These are phyloP conservation scores for Yamadazyma pseudoaaseri DNA, from an alignment of 1,139 yeast species.

Conservation along the genomic window DNA sequence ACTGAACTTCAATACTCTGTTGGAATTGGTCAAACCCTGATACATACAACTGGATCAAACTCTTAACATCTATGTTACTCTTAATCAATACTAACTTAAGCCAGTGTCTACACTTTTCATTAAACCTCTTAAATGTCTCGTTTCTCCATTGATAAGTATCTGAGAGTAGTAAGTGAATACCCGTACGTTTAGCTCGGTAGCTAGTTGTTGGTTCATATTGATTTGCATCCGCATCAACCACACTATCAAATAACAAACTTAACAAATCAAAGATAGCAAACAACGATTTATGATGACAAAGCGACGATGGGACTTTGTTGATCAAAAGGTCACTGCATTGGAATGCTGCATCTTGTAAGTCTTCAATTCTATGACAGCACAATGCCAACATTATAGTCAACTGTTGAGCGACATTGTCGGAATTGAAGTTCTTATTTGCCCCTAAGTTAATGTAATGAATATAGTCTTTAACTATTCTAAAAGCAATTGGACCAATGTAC, in stretches of 20 bases:
- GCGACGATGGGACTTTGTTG: conserved; percentile 69
- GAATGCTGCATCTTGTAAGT: conserved; percentile 78
- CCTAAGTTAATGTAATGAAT: conserved; percentile 45
- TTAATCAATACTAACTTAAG: conserved; percentile 50
- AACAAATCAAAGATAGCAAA: conserved; percentile 80
- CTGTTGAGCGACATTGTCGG: conserved; percentile 67
- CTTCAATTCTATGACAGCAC: conserved; percentile 76
- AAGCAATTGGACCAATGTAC: conserved; percentile 64
- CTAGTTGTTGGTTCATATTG: conserved; percentile 77
- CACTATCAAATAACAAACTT: conserved; percentile 73
- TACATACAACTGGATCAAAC: conserved; percentile 71
- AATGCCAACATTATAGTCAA: conserved; percentile 64
- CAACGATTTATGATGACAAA: conserved; percentile 72
- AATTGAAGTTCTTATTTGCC: conserved; percentile 50
- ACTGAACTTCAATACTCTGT: conserved; percentile 46
- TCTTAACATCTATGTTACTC: conserved; percentile 72
- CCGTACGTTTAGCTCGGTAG: conserved; percentile 58
- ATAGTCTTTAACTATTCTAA: conserved; percentile 59
- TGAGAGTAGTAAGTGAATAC: conserved; percentile 63
- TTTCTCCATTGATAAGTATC: conserved; percentile 81
- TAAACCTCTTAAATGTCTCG: conserved; percentile 60
- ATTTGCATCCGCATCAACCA: conserved; percentile 81
- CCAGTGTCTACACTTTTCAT: conserved; percentile 67
- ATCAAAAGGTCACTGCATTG: conserved; percentile 75
- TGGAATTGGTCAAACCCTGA: conserved; percentile 43